Percentiles rank a stretch among this genome's conserved stretches.
phyloP scores from a whole-genome alignment of 139 green algal species.

The Asterochloris sp. region DNA sequence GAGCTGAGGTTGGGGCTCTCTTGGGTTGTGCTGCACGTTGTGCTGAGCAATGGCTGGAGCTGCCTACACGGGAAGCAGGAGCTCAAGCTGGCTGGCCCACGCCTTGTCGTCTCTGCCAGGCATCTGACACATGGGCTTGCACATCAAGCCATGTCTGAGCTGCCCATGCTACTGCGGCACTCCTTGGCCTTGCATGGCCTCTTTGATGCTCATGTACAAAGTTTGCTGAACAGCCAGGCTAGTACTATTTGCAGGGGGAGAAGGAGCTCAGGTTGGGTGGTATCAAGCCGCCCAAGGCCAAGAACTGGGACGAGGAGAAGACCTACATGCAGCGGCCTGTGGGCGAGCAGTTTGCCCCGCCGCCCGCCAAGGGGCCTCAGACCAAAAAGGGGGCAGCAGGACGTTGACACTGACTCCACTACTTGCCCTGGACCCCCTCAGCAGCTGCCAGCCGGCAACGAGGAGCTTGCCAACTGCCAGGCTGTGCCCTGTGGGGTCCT shows the following conservation, averaged over 20 bases:
- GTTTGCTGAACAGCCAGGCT: too few relatives aligned
- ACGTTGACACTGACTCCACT: not conserved
- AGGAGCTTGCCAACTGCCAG: not conserved
- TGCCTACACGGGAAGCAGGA: too few relatives aligned
- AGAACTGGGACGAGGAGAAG: slow-evolving; percentile 65
- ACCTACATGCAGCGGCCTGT: slow-evolving; percentile 74
- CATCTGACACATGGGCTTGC: too few relatives aligned
- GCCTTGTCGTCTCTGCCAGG: too few relatives aligned
- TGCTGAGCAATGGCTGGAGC: too few relatives aligned
- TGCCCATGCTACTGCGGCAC: too few relatives aligned
- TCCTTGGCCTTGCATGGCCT: too few relatives aligned
- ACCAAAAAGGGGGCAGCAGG: slow-evolving; percentile 8
- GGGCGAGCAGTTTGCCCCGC: slow-evolving; percentile 63
- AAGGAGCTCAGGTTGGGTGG: slow-evolving; percentile 24
- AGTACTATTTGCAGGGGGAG: slow-evolving; percentile 7
- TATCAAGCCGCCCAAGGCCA: slow-evolving; percentile 40
- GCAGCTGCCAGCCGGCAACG: not conserved
- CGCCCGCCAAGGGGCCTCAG: slow-evolving; percentile 7
- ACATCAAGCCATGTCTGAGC: too few relatives aligned
- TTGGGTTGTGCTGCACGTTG: too few relatives aligned
- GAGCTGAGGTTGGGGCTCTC: too few relatives aligned
- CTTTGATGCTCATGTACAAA: not conserved
- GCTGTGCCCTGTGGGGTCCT: too few relatives aligned
- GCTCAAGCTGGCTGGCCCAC: too few relatives aligned
- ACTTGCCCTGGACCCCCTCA: not conserved